Percentiles rank a stretch among this genome's conserved stretches.
phyloP scores from a whole-genome alignment of 768 basidiomycete species.

The Peribolospora kevripleyi region DNA sequence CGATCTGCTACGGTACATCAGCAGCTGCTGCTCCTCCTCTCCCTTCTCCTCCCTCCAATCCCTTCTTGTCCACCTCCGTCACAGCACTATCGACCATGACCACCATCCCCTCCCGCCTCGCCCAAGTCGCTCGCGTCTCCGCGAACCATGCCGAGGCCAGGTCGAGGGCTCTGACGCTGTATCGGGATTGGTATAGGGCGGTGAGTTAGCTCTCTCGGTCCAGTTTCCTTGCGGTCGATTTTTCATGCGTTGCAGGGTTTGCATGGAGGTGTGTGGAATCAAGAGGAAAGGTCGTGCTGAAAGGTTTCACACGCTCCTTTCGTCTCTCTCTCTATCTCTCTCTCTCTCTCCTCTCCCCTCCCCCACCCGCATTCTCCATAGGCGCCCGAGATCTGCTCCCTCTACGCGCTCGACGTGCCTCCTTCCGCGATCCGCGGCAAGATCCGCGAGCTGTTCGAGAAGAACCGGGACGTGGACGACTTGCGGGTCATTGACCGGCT shows the following conservation, averaged over 20 bases:
- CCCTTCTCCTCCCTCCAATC: no score
- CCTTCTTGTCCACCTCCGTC: no score
- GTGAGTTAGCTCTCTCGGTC: slow-evolving; percentile 27
- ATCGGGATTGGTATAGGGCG: slow-evolving; percentile 73
- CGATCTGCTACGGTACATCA: no score
- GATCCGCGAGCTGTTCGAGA: slow-evolving; percentile 67
- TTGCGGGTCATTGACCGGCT: slow-evolving; percentile 60
- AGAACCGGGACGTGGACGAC: slow-evolving; percentile 59
- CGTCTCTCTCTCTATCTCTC: slow-evolving; percentile 1
- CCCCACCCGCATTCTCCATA: slow-evolving; percentile 19
- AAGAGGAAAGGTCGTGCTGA: background rate
- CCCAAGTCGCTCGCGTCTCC: slow-evolving; percentile 41
- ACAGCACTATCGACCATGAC: slow-evolving; percentile 25
- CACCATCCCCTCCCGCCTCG: slow-evolving; percentile 75
- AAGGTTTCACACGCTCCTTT: slow-evolving; percentile 1
- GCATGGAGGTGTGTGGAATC: background rate
- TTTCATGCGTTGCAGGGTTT: background rate
- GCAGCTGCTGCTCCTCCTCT: no score
- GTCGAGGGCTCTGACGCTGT: slow-evolving; percentile 44
- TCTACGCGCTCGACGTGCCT: slow-evolving; percentile 62
- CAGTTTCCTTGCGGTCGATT: slow-evolving; percentile 7
- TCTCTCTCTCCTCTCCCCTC: background rate
- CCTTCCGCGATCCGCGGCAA: slow-evolving; percentile 52
- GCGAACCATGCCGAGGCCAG: slow-evolving; percentile 26
- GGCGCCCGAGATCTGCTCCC: slow-evolving; percentile 69